Conservation (phyloP, 1,139 yeast genomes). For the Suhomyces yuchorum region DNA sequence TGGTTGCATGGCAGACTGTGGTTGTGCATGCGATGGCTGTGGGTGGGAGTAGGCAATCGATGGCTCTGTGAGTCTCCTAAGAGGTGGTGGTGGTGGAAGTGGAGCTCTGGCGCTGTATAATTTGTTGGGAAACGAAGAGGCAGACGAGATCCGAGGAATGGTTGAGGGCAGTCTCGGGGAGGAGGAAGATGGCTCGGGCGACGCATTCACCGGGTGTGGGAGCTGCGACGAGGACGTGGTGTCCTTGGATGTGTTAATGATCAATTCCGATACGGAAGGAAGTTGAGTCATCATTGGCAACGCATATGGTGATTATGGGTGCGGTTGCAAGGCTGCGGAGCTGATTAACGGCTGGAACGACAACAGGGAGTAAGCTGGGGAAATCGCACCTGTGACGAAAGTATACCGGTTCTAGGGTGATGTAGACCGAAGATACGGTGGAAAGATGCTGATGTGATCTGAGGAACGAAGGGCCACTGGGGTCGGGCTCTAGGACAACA, state of each 20-base stretch:
- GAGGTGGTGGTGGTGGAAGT: constrained; percentile 10
- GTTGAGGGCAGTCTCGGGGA: constrained; percentile 15
- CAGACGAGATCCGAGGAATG: constrained; percentile 11
- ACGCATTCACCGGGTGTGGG: not conserved
- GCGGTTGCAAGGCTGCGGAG: not conserved
- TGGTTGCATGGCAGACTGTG: constrained; percentile 4
- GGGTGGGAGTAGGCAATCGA: constrained; percentile 13
- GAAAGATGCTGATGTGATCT: too few relatives aligned
- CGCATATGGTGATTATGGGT: not conserved
- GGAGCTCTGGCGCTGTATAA: constrained; percentile 8
- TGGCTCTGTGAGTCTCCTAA: constrained; percentile 25
- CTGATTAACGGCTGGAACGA: not conserved
- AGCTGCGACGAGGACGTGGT: constrained; percentile 10
- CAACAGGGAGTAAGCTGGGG: not conserved
- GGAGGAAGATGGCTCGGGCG: constrained; percentile 8
- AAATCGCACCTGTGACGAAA: too few relatives aligned
- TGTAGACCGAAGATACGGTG: too few relatives aligned
- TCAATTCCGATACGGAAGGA: constrained; percentile 40
- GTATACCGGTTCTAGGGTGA: too few relatives aligned
- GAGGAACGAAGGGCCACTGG: too few relatives aligned
- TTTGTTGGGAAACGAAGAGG: constrained; percentile 8
- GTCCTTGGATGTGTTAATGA: constrained; percentile 23
- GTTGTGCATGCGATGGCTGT: constrained; percentile 4
- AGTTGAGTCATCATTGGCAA: constrained; percentile 32
- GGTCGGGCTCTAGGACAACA: too few relatives aligned